Evolutionary conservation across 23 red algal species (phyloP).

Genomic region (Agarophyton chilense): DNA sequence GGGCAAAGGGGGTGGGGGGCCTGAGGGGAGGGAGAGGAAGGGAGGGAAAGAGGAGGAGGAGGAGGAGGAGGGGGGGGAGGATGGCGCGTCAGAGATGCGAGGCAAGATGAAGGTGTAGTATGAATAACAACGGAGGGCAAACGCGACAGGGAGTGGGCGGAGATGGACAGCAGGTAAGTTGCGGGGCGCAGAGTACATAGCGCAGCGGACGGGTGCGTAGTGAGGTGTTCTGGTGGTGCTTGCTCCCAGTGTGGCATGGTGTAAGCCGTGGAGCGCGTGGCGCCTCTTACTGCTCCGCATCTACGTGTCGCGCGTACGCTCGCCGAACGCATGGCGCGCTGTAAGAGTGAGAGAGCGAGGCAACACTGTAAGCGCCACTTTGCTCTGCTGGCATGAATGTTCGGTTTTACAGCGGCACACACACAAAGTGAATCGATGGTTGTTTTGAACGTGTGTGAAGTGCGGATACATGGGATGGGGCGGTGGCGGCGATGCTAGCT

Average conservation of each 20-base stretch:
- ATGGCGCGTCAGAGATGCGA: neutral
- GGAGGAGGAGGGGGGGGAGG: neutral
- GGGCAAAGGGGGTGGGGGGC: neutral
- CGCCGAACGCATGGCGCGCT: neutral
- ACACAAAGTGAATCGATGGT: neutral
- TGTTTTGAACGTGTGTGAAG: too few species aligned
- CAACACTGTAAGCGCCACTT: neutral
- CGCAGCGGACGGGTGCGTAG: neutral
- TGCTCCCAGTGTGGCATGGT: too few species aligned
- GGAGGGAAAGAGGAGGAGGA: neutral
- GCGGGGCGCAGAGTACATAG: neutral
- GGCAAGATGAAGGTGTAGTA: neutral
- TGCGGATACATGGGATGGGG: too few species aligned
- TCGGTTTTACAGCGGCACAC: too few species aligned
- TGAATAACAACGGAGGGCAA: neutral
- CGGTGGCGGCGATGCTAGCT: too few species aligned
- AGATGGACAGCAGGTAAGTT: neutral
- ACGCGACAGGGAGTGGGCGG: neutral
- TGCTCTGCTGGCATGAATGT: too few species aligned
- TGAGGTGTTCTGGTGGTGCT: slow-evolving; percentile 4
- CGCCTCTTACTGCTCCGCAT: neutral
- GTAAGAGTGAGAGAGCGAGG: neutral
- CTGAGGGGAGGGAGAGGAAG: neutral
- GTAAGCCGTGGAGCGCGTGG: neutral
- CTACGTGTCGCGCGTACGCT: neutral